phyloP scores from a whole-genome alignment of 2,329 filamentous ascomycete genomes.

The Graphilbum ipis-grandicollis region DNA sequence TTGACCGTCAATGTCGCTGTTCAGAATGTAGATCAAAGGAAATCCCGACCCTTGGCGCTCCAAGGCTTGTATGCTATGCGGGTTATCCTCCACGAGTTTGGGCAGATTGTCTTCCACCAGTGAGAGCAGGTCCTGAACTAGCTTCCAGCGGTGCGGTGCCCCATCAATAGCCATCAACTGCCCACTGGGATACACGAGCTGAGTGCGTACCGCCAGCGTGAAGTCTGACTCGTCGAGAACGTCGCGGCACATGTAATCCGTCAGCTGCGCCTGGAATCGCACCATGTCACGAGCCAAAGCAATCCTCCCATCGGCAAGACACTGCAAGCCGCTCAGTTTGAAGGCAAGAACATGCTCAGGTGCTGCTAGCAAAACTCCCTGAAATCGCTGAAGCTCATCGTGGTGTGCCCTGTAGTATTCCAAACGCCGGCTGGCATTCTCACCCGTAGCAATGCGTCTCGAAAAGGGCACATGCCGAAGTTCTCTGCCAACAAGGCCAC shows the following conservation, averaged over 20 bases:
- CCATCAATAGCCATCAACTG: conserved; percentile 29
- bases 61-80: conserved; percentile 28
- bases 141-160: conserved; percentile 32
- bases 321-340: conserved; percentile 41
- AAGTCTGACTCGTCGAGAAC: conserved; percentile 48
- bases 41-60: conserved; percentile 22
- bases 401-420: conserved; percentile 14
- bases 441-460: conserved; percentile 23
- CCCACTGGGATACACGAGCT: conserved; percentile 40
- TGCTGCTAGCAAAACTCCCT: conserved; percentile 39
- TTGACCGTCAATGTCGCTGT: conserved; percentile 25
- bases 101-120: conserved; percentile 21
- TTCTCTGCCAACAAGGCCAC: conserved; percentile 33
- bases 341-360: conserved; percentile 51
- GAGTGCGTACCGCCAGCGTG: conserved; percentile 33
- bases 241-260: conserved; percentile 29
- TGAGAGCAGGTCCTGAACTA: conserved; percentile 21
- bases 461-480: conserved; percentile 42
- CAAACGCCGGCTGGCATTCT: conserved; percentile 18
- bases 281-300: conserved; percentile 29
- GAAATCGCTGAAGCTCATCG: conserved; percentile 19
- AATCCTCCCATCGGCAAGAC: conserved; percentile 26
- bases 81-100: conserved; percentile 19
- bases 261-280: conserved; percentile 30
- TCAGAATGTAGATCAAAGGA: conserved; percentile 39